Evolutionary conservation across 495 filamentous ascomycete species (phyloP), one percentile per base, ranked within the genome.

Genomic region (Baudoinia panamericana): DNA sequence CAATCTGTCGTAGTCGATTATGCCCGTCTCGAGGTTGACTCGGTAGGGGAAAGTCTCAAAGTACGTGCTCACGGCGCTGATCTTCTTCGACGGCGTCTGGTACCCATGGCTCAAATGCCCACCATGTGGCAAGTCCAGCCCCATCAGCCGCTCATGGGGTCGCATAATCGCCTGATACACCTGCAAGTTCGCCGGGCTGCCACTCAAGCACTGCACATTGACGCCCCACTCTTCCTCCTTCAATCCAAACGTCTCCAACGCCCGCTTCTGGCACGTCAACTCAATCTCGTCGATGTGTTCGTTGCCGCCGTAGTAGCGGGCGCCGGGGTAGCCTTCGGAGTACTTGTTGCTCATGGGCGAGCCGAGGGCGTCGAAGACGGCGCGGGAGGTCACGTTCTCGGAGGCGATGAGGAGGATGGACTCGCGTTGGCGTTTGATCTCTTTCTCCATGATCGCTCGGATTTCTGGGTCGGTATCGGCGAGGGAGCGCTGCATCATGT

Each of bases 81-180:
- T 64, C 84, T 97, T 97, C 63, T 72, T 78, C 53, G 75, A 63
- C 31, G 90, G 80, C 18, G 84, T 96, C 68, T 96, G 90, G 69
- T 99, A 99, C 49, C 90, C 90, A 71, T 99, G 90, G 61, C 78
- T 84, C 69, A 99, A 70, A 72, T 99, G 90, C 44, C 90, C 90
- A 67, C 90, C 90, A 63, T 99, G 90, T 50, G 90, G 90, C 39
- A 99, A 72, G 58, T 99, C 90, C 52, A 99, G 68, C 52, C 92
- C 90, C 92, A 99, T 96, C 51, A 99, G 65, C 51, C 90, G 75
- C 50, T 95, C 90, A 59, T 95, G 90, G 23, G 85, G 84, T 57
- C 78, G 78, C 87, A 97, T 95, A 58, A 99, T 79, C 45, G 90
- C 90, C 71, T 96, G 92, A 70, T 99, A 96, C 50, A 93, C 86